A percentile compares a stretch with the other conserved stretches of the same genome.
Conservation (phyloP, 2,329 filamentous ascomycete species). For the Hymenoscyphus scutula region DNA sequence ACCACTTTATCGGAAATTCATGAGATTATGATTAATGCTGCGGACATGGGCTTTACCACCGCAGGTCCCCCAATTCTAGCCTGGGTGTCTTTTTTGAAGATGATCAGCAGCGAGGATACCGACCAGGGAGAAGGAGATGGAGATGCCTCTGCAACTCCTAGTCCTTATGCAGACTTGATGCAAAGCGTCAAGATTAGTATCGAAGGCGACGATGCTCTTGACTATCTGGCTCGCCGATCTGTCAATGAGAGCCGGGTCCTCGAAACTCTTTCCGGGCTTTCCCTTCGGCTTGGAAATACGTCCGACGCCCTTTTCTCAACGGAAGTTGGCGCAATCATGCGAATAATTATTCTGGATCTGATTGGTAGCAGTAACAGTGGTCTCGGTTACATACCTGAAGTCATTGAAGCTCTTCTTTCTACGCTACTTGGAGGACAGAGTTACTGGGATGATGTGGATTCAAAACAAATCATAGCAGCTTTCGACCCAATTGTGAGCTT, state of each 20-base stretch:
- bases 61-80: conserved; percentile 74
- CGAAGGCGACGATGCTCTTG: conserved; percentile 43
- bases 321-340: conserved; percentile 39
- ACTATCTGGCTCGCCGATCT: conserved; percentile 45
- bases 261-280: conserved; percentile 45
- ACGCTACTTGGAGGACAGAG: conserved; percentile 30
- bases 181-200: conserved; percentile 41
- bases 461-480: conserved; percentile 19
- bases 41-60: conserved; percentile 53
- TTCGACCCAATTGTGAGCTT: conserved; percentile 47
- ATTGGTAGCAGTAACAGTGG: conserved; percentile 32
- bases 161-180: conserved; percentile 44
- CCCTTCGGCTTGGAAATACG: conserved; percentile 41
- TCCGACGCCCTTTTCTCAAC: conserved; percentile 39
- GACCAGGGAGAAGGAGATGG: conserved; percentile 38
- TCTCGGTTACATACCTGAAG: conserved; percentile 38
- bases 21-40: conserved; percentile 62
- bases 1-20: conserved; percentile 72
- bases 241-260: conserved; percentile 48
- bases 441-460: conserved; percentile 35
- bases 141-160: conserved; percentile 14
- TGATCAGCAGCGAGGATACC: conserved; percentile 45
- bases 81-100: conserved; percentile 75
- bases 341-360: conserved; percentile 36
- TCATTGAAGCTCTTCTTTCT: conserved; percentile 36